A percentile compares a stretch with the other conserved stretches of the same genome.
phyloP scores from a whole-genome alignment of 148 eudicot genomes.

The Silene latifolia region DNA sequence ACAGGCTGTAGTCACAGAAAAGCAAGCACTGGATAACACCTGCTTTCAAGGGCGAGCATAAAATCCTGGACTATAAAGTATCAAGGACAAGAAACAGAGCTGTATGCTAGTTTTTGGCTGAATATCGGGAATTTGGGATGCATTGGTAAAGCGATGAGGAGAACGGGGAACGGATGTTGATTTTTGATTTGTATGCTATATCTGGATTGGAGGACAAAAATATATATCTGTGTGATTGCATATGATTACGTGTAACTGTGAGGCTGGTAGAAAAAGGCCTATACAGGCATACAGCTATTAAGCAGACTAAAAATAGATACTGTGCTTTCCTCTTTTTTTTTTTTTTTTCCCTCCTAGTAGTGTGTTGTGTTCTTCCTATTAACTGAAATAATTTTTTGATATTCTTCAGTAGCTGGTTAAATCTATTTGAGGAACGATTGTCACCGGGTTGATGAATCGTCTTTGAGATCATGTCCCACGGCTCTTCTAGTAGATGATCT shows the following conservation, averaged over 20 bases:
- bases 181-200: neutral
- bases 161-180: no score
- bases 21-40: neutral
- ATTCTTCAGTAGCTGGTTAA: neutral
- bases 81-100: neutral
- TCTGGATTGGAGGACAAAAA: neutral
- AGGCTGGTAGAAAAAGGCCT: neutral
- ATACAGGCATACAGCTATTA: neutral
- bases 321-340: neutral
- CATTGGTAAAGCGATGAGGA: no score
- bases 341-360: no score
- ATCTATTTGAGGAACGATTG: neutral
- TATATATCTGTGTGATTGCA: neutral
- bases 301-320: neutral
- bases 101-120: neutral
- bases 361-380: neutral
- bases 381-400: neutral
- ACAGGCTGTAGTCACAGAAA: neutral
- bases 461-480: neutral
- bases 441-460: neutral
- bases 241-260: neutral
- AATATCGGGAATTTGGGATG: no score
- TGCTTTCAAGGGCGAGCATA: neutral
- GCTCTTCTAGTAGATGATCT: conserved; percentile 1
- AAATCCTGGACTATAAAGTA: neutral